phyloP scores from a whole-genome alignment of 2,329 filamentous ascomycete species.

The Monilinia fructicola region DNA sequence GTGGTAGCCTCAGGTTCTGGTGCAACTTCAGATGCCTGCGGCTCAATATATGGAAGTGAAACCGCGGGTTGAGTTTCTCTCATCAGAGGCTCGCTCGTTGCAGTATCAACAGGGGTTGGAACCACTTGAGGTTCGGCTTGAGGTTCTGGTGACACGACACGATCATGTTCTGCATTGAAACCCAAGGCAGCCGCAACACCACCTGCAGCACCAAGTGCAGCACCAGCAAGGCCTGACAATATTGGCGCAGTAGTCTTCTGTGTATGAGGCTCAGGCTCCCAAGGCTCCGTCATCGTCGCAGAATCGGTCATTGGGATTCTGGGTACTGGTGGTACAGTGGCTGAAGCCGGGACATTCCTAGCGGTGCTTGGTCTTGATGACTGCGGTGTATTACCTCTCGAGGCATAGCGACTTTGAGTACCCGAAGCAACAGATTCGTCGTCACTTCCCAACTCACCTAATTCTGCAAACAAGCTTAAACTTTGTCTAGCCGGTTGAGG shows the following conservation, averaged over 20 bases:
- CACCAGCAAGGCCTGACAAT: conserved; percentile 15
- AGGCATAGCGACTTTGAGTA: conserved; percentile 54
- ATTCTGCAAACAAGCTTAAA: conserved; percentile 86
- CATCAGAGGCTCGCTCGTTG: not conserved
- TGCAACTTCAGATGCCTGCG: conserved; percentile 20
- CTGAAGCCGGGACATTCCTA: conserved; percentile 45
- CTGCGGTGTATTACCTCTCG: conserved; percentile 49
- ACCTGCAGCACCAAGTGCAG: conserved; percentile 6
- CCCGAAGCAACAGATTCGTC: conserved; percentile 57
- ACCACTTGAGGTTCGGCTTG: not conserved
- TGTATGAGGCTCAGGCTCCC: conserved; percentile 43
- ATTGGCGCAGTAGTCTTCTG: conserved; percentile 32
- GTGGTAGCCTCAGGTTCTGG: conserved; percentile 30
- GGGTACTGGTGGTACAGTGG: conserved; percentile 52
- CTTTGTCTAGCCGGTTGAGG: conserved; percentile 65
- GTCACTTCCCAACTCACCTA: conserved; percentile 72
- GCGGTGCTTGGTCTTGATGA: conserved; percentile 35
- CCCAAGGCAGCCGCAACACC: conserved; percentile 7
- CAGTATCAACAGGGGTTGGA: not conserved
- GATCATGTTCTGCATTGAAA: conserved; percentile 4
- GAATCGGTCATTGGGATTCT: conserved; percentile 57
- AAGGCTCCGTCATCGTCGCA: conserved; percentile 60
- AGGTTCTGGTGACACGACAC: conserved; percentile 4
- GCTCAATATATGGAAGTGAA: conserved; percentile 5
- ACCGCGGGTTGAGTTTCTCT: not conserved